A percentile compares a stretch with the other conserved stretches of the same genome.
Conservation (phyloP, 1,284 basidiomycete species). For the Ceratobasidium sp. region DNA sequence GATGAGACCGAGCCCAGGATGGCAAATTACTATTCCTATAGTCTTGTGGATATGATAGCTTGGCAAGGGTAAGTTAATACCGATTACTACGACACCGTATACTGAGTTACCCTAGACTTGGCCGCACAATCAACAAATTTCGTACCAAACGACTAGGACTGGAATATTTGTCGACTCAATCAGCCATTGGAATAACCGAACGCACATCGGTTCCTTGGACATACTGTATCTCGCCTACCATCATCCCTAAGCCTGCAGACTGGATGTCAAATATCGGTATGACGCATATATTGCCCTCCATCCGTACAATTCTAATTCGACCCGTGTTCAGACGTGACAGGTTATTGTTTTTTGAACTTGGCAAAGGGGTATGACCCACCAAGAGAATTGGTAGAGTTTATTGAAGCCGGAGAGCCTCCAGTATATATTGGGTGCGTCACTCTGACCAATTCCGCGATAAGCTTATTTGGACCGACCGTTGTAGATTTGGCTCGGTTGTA, state of each 20-base stretch:
- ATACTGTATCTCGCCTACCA: conserved; percentile 67
- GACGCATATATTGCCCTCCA: conserved; percentile 30
- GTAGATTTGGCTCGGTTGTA: conserved; percentile 66
- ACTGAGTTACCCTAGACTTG: conserved; percentile 53
- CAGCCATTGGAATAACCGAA: conserved; percentile 62
- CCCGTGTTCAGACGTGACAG: conserved; percentile 59
- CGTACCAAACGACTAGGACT: conserved; percentile 60
- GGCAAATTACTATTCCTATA: conserved; percentile 63
- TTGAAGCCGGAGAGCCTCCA: conserved; percentile 59
- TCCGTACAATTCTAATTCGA: too few species aligned
- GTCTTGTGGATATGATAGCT: conserved; percentile 60
- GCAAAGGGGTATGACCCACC: conserved; percentile 58
- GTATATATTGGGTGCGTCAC: conserved; percentile 61
- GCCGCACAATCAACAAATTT: conserved; percentile 65
- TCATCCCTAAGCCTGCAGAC: conserved; percentile 67
- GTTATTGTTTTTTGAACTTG: conserved; percentile 65
- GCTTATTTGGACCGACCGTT: not conserved
- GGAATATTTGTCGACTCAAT: conserved; percentile 55
- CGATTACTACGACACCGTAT: not conserved
- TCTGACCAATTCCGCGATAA: not conserved
- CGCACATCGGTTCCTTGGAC: conserved; percentile 68
- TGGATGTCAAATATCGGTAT: conserved; percentile 66
- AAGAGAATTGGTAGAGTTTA: conserved; percentile 57
- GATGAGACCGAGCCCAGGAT: conserved; percentile 57
- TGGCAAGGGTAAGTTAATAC: conserved; percentile 60